phyloP scores from a whole-genome alignment of 768 basidiomycete species.

The Lentinula raphanica region DNA sequence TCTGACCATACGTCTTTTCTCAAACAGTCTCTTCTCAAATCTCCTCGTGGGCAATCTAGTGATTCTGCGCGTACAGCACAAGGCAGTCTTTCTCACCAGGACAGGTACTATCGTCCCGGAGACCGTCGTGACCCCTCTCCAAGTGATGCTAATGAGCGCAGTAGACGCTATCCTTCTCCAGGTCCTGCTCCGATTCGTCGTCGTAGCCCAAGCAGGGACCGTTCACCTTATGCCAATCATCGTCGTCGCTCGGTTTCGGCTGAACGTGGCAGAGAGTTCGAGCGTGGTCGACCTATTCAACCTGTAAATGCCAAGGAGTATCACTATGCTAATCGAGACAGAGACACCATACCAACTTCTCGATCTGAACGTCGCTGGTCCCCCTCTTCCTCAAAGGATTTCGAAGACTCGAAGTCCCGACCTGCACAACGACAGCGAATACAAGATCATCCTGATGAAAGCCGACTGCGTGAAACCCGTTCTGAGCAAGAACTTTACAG shows the following conservation, averaged over 20 bases:
- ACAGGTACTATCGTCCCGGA: constrained; percentile 40
- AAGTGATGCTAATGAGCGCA: constrained; percentile 1
- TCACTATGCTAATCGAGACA: constrained; percentile 7
- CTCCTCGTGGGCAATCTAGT: background rate
- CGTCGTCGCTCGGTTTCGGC: background rate
- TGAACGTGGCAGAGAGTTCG: background rate
- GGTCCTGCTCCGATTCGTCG: constrained; percentile 3
- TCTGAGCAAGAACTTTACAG: background rate
- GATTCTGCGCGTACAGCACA: background rate
- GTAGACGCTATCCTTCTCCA: background rate
- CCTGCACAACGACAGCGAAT: background rate
- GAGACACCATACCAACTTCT: background rate
- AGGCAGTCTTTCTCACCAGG: constrained; percentile 29
- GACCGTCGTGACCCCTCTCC: constrained; percentile 6
- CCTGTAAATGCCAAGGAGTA: background rate
- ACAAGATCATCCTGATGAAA: constrained; percentile 4
- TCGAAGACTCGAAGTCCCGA: background rate
- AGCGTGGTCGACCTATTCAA: background rate
- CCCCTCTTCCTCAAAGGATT: background rate
- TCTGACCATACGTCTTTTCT: constrained; percentile 6
- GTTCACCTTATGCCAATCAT: background rate
- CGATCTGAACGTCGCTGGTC: constrained; percentile 4
- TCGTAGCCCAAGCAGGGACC: constrained; percentile 5
- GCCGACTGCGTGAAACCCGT: background rate
- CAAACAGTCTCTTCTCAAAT: background rate